A percentile compares a stretch with the other conserved stretches of the same genome.
Evolutionary conservation across 2,329 filamentous ascomycete genomes (phyloP).

Genomic region (Claviceps pusilla): DNA sequence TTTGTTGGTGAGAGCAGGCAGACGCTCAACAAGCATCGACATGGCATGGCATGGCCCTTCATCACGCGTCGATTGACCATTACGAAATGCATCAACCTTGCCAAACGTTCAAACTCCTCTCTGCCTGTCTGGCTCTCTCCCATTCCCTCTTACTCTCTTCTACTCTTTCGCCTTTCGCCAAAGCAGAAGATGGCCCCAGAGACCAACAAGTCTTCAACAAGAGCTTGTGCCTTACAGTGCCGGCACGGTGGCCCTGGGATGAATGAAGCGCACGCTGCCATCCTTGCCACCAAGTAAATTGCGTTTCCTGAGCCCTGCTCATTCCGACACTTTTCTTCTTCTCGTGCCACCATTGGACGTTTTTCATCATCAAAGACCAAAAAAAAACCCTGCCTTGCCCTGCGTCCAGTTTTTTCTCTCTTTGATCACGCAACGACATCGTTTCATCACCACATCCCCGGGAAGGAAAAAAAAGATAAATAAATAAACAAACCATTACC

Average conservation of each 20-base stretch:
- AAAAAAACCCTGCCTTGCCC: neutral
- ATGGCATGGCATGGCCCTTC: neutral
- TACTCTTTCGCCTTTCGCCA: too few species aligned
- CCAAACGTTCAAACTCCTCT: too few species aligned
- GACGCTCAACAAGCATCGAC: neutral
- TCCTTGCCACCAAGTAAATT: conserved; percentile 3
- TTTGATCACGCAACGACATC: neutral
- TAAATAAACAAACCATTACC: neutral
- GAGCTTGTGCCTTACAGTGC: neutral
- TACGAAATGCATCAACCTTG: neutral
- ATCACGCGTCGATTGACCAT: neutral
- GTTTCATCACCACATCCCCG: neutral
- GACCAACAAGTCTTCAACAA: neutral
- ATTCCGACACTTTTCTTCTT: conserved; percentile 1
- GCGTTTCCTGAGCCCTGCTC: neutral
- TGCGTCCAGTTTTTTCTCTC: neutral
- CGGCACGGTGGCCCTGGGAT: neutral
- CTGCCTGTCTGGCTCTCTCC: too few species aligned
- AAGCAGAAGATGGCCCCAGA: neutral
- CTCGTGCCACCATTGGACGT: neutral
- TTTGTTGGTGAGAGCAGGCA: neutral
- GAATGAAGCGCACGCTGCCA: neutral
- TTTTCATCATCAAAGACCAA: neutral
- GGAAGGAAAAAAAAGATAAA: too few species aligned
- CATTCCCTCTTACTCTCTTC: neutral